Conservation (phyloP, 2,329 filamentous ascomycete genomes). For the Sclerotinia sclerotiorum region DNA sequence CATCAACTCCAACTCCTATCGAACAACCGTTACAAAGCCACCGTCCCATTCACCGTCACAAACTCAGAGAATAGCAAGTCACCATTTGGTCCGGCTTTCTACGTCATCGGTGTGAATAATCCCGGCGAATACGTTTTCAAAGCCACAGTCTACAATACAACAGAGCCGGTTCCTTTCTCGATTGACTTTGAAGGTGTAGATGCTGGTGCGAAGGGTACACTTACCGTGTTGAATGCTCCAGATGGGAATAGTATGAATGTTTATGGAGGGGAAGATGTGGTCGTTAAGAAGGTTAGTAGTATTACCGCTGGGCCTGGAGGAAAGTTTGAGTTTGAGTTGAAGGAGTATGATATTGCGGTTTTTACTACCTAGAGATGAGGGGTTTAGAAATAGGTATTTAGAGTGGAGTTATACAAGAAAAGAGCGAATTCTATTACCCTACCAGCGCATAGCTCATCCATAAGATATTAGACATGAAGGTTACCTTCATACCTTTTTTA, state of each 20-base stretch:
- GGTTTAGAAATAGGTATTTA: too few relatives aligned
- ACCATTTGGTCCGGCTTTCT: conserved; percentile 22
- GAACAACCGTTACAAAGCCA: conserved; percentile 15
- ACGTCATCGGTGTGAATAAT: conserved; percentile 12
- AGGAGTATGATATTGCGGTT: conserved; percentile 23
- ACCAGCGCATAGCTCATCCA: too few relatives aligned
- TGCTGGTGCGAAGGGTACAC: not conserved
- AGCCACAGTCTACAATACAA: conserved; percentile 23
- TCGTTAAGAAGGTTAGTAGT: not conserved
- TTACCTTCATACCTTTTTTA: too few relatives aligned
- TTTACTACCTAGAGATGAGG: conserved; percentile 12
- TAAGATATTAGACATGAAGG: too few relatives aligned
- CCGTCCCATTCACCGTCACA: conserved; percentile 20
- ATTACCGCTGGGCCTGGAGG: conserved; percentile 6
- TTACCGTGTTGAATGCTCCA: conserved; percentile 22
- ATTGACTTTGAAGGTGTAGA: conserved; percentile 23
- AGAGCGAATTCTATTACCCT: too few relatives aligned
- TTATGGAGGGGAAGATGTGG: conserved; percentile 17
- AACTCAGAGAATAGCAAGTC: not conserved
- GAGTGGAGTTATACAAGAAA: too few relatives aligned
- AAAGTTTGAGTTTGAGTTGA: conserved; percentile 23
- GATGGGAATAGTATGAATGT: conserved; percentile 15
- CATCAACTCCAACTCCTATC: conserved; percentile 23
- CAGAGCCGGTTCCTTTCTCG: conserved; percentile 10
- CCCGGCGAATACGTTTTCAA: conserved; percentile 22